Base-by-base conservation (phyloP, 306 rosid species). In the Rosa chinensis region DNA sequence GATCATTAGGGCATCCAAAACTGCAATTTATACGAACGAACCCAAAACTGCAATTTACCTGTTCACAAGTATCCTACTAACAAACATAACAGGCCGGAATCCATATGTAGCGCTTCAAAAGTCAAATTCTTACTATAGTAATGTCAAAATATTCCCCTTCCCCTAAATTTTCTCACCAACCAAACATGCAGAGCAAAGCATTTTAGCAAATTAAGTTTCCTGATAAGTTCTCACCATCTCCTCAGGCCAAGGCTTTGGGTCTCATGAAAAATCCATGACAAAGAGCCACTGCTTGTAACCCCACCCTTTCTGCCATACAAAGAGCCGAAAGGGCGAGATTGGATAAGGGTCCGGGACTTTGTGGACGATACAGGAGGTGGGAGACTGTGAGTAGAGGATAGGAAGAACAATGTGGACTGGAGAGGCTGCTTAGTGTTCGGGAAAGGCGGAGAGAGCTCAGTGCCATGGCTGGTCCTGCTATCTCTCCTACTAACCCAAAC, bases 211-310 rank as follows among this genome's bases (percentile, higher is more conserved):
- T 25, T 25, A 92, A 89, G 14, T 89, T 43, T 93, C 87, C 72
- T 87, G 94, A 23, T 85, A 93, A 18, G 82, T 47, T 68, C 84
- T 84, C 73, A 93, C 73, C 97, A 89, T 89, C 13, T 91, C 78
- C 80, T 89, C 86, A 6, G 94, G 83, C 13, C 88, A 42, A 44
- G 87, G 92, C 43, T 79, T 82, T 35, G 81, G 76, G 55, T 87
- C 92, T 76, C 72, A 79, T n/a, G 85, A 89, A 73, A 86, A 88
- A 70, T 89, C 88, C 90, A 89, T 91, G 74, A 89, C 89, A 64
- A 91, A 80, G 47, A 89, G 89, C 97, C 97, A 93, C 81, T 89
- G 97, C 70, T 91, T 88, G 86, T 89, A 91, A 50, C 89, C 94
- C 84, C 93, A 91, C 4, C 93, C 98, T 79, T 93, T 97, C 53